These are phyloP conservation scores for Sarocladium brachiariae DNA, from an alignment of 2,329 filamentous ascomycete genomes.

Conservation along the genomic window DNA sequence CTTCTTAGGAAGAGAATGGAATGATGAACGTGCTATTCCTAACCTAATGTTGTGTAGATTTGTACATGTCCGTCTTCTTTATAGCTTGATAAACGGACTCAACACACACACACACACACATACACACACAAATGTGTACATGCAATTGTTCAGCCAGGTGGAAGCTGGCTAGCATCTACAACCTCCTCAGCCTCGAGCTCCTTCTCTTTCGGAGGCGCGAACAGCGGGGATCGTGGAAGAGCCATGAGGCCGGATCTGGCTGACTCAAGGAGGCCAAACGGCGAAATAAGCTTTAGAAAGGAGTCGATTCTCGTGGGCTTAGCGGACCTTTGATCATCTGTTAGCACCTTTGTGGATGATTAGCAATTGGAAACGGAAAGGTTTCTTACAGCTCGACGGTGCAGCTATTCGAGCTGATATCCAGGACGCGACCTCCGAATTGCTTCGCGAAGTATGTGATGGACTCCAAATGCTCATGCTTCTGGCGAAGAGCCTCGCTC, in stretches of 20 bases:
- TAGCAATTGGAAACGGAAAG: not conserved
- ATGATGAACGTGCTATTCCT: no score
- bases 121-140: no score
- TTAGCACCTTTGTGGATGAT: not conserved
- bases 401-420: constrained; percentile 97
- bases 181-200: constrained; percentile 86
- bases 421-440: constrained; percentile 92
- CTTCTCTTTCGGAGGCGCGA: constrained; percentile 60
- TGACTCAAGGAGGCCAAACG: constrained; percentile 94
- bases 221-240: constrained; percentile 83
- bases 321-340: constrained; percentile 56
- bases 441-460: constrained; percentile 98
- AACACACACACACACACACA: no score
- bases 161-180: constrained; percentile 88
- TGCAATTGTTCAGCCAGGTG: constrained; percentile 87
- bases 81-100: no score
- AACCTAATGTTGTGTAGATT: no score
- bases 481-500: constrained; percentile 89
- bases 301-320: constrained; percentile 93
- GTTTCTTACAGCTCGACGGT: constrained; percentile 83
- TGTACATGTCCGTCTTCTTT: no score
- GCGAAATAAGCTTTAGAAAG: constrained; percentile 89
- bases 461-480: constrained; percentile 92
- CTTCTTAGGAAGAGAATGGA: no score
- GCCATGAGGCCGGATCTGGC: constrained; percentile 95